phyloP scores from a whole-genome alignment of 176 grass and related monocot species.

The Aegilops umbellulata region DNA sequence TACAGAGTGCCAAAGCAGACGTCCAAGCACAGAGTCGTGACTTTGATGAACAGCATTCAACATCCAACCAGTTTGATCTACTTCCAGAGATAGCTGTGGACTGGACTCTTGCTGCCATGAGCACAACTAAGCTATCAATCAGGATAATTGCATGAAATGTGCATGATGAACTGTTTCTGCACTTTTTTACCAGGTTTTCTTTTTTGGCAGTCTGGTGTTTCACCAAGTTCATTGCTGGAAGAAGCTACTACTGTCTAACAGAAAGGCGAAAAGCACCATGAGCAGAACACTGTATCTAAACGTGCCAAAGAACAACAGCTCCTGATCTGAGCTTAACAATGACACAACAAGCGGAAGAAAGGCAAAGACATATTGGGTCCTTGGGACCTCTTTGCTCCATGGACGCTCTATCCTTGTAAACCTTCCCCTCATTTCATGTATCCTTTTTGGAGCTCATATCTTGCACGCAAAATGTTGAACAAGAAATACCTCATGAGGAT shows the following conservation, averaged over 20 bases:
- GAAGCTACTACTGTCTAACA: constrained; percentile 3
- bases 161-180: constrained; percentile 40
- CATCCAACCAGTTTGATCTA: not conserved
- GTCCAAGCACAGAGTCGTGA: not conserved
- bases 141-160: not conserved
- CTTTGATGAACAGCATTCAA: not conserved
- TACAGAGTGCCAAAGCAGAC: constrained; percentile 34
- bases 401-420: not conserved
- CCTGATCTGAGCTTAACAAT: not conserved
- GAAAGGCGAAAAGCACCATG: not conserved
- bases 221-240: constrained; percentile 16
- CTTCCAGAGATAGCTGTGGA: not conserved
- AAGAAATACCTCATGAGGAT: not conserved
- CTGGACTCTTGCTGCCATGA: constrained; percentile 29
- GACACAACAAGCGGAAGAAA: not conserved
- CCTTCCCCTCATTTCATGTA: constrained; percentile 1
- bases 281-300: constrained; percentile 24
- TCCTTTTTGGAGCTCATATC: constrained; percentile 28
- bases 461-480: constrained; percentile 19
- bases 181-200: too few species aligned
- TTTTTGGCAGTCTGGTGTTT: too few species aligned
- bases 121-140: not conserved
- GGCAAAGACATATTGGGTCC: not conserved
- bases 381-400: constrained; percentile 6
- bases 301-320: constrained; percentile 9